These are phyloP conservation scores for Plasmodium malariae DNA, from an alignment of 169 alveolate genomes.

Conservation along the genomic window DNA sequence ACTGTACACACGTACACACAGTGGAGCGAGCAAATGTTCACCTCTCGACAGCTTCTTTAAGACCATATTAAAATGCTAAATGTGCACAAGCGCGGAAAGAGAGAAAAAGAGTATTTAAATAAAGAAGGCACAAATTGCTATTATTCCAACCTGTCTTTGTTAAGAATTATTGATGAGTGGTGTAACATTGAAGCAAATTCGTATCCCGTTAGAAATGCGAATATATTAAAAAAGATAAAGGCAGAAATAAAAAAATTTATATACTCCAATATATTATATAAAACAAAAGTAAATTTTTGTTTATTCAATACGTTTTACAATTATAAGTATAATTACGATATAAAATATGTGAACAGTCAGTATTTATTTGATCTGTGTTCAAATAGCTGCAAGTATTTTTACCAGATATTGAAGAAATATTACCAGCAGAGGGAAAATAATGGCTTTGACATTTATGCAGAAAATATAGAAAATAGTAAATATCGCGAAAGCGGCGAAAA, in stretches of 20 bases:
- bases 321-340: slow-evolving; percentile 27
- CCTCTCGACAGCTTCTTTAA: too few species aligned
- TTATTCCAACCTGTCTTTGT: slow-evolving; percentile 9
- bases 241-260: slow-evolving; percentile 40
- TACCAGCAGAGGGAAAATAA: background rate
- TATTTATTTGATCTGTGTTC: slow-evolving; percentile 5
- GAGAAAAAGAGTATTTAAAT: background rate
- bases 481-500: too few species aligned
- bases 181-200: slow-evolving; percentile 33
- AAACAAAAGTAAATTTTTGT: slow-evolving; percentile 22
- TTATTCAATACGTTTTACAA: slow-evolving; percentile 33
- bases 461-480: background rate
- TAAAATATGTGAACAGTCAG: slow-evolving; percentile 19
- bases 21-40: too few species aligned
- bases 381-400: background rate
- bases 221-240: slow-evolving; percentile 19
- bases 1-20: background rate
- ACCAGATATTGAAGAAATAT: slow-evolving; percentile 18
- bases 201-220: slow-evolving; percentile 18
- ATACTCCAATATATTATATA: slow-evolving; percentile 38
- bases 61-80: slow-evolving; percentile 6
- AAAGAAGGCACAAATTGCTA: background rate
- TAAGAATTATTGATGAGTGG: slow-evolving; percentile 40
- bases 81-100: background rate
- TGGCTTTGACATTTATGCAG: background rate